A percentile compares a stretch with the other conserved stretches of the same genome.
Evolutionary conservation across 1,139 yeast species (phyloP).

Genomic region (Yamadazyma kanchanaburiensis): DNA sequence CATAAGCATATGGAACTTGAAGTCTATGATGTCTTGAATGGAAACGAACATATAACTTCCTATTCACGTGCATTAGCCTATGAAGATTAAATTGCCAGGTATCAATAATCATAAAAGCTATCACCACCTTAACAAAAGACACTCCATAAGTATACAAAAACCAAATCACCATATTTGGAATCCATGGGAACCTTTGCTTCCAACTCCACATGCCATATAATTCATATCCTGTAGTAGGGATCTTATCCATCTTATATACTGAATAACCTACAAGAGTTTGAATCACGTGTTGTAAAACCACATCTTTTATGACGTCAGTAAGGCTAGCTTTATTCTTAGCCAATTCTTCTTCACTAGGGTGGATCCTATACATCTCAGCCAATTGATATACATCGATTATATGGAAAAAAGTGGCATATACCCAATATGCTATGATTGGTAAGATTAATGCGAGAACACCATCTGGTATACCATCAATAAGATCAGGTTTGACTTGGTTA

Average conservation of each 20-base stretch:
- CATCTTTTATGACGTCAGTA: slow-evolving; percentile 72
- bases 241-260: slow-evolving; percentile 56
- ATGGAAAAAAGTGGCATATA: slow-evolving; percentile 69
- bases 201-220: slow-evolving; percentile 58
- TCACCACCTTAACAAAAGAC: slow-evolving; percentile 50
- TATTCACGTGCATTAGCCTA: slow-evolving; percentile 82
- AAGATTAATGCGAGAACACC: slow-evolving; percentile 66
- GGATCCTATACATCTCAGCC: slow-evolving; percentile 83
- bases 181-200: slow-evolving; percentile 33
- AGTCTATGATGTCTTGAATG: slow-evolving; percentile 94
- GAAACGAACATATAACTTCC: slow-evolving; percentile 68
- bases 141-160: slow-evolving; percentile 56
- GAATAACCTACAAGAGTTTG: slow-evolving; percentile 69
- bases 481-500: slow-evolving; percentile 27
- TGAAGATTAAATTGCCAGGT: slow-evolving; percentile 95
- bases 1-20: slow-evolving; percentile 95
- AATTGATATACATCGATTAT: slow-evolving; percentile 67
- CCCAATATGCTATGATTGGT: slow-evolving; percentile 86
- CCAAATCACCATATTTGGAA: slow-evolving; percentile 47
- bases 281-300: slow-evolving; percentile 74
- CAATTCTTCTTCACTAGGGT: slow-evolving; percentile 82
- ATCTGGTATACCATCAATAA: slow-evolving; percentile 65
- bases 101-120: slow-evolving; percentile 77
- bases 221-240: slow-evolving; percentile 73
- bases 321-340: slow-evolving; percentile 72